Evolutionary conservation across 768 basidiomycete genomes (phyloP).

Genomic region (Gymnopilus junonius): DNA sequence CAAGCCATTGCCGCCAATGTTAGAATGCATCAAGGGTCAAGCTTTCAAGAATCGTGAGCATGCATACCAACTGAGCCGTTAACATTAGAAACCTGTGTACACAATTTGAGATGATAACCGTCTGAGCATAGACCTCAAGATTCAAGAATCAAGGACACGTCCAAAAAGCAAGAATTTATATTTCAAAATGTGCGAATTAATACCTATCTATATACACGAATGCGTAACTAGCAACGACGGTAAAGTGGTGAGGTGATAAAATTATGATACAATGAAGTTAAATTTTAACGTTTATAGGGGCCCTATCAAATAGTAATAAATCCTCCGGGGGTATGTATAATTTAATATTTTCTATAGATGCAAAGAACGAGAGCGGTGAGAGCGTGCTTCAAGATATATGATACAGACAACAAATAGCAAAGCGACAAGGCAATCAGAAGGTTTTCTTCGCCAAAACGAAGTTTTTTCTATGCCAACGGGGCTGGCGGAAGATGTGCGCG

Average conservation of each 20-base stretch:
- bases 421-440: neutral
- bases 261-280: conserved; percentile 11
- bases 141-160: neutral
- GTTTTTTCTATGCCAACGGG: neutral
- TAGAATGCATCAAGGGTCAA: no score
- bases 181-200: neutral
- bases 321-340: neutral
- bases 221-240: neutral
- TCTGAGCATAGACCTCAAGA: neutral
- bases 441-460: neutral
- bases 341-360: neutral
- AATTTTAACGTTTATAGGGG: conserved; percentile 3
- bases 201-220: neutral
- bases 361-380: neutral
- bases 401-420: neutral
- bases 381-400: conserved; percentile 8
- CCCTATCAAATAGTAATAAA: neutral
- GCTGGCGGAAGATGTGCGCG: neutral
- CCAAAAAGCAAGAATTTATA: neutral
- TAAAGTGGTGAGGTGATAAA: neutral
- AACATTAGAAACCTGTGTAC: neutral
- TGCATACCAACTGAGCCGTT: neutral
- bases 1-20: no score
- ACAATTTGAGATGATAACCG: neutral
- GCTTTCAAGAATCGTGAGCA: neutral